Percentiles rank a stretch among this genome's conserved stretches.
These are phyloP conservation scores for Zanthoxylum bungeanum DNA, from an alignment of 345 rosid species.

Conservation along the genomic window DNA sequence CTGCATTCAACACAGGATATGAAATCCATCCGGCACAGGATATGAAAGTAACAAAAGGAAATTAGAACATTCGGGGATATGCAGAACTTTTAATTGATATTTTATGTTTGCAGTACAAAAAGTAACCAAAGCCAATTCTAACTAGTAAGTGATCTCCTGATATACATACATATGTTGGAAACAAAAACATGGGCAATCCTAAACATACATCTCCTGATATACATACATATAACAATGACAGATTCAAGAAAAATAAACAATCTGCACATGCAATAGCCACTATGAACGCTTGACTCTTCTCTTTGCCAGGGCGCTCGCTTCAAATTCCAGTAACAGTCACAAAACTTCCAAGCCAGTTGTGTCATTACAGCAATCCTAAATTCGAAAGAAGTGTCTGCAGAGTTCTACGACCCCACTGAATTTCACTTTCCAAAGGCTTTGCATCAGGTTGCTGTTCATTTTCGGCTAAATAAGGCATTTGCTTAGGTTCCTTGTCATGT, in stretches of 20 bases:
- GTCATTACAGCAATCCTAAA: constrained; percentile 41
- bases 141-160: not conserved
- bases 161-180: too few species aligned
- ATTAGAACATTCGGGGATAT: not conserved
- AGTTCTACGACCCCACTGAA: constrained; percentile 63
- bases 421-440: constrained; percentile 25
- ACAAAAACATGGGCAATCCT: not conserved
- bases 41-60: too few species aligned
- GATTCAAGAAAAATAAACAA: not conserved
- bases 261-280: not conserved
- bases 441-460: constrained; percentile 29
- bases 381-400: constrained; percentile 50
- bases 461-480: constrained; percentile 10
- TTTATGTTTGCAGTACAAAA: not conserved
- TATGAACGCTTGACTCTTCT: not conserved
- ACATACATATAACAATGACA: not conserved
- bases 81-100: not conserved
- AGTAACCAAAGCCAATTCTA: not conserved
- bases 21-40: not conserved
- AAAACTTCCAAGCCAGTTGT: not conserved
- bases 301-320: not conserved
- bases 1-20: too few species aligned
- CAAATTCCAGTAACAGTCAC: constrained; percentile 5
- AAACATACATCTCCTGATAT: too few species aligned
- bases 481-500: constrained; percentile 7